Evolutionary conservation across 768 basidiomycete genomes (phyloP).

Genomic region (Pleurotus tuber-regium): DNA sequence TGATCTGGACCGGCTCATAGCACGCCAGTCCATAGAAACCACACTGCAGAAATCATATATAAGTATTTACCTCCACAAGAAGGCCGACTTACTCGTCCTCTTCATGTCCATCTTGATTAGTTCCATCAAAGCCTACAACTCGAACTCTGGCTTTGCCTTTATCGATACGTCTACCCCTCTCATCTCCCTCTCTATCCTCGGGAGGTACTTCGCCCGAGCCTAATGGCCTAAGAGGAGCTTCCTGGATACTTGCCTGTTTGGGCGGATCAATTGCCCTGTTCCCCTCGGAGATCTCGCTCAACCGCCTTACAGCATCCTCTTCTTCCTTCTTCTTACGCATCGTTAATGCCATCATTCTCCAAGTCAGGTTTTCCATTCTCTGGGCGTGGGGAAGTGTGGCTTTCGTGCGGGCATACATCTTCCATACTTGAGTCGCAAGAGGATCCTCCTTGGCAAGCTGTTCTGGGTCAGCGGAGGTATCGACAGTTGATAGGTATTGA

Average conservation of each 20-base stretch:
- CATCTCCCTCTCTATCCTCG: conserved; percentile 32
- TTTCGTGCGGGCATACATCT: conserved; percentile 90
- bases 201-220: conserved; percentile 17
- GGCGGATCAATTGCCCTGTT: conserved; percentile 13
- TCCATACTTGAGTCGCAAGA: conserved; percentile 95
- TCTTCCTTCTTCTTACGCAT: conserved; percentile 86
- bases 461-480: conserved; percentile 55
- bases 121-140: conserved; percentile 80
- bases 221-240: conserved; percentile 18
- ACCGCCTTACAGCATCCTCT: conserved; percentile 38
- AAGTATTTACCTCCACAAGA: conserved; percentile 12
- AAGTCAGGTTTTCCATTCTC: conserved; percentile 96
- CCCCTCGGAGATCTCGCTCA: conserved; percentile 17
- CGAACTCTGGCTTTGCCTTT: conserved; percentile 79
- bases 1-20: conserved; percentile 87
- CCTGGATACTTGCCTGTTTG: conserved; percentile 12
- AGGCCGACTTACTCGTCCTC: conserved; percentile 66
- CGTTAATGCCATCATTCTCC: conserved; percentile 98
- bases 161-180: conserved; percentile 72
- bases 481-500: conserved; percentile 31
- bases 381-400: conserved; percentile 88
- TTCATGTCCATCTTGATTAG: conserved; percentile 66
- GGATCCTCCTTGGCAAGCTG: conserved; percentile 81
- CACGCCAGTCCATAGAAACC: conserved; percentile 89
- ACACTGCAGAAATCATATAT: conserved; percentile 36